Conservation (phyloP, 2,329 filamentous ascomycete genomes). For the Fusarium verticillioides region DNA sequence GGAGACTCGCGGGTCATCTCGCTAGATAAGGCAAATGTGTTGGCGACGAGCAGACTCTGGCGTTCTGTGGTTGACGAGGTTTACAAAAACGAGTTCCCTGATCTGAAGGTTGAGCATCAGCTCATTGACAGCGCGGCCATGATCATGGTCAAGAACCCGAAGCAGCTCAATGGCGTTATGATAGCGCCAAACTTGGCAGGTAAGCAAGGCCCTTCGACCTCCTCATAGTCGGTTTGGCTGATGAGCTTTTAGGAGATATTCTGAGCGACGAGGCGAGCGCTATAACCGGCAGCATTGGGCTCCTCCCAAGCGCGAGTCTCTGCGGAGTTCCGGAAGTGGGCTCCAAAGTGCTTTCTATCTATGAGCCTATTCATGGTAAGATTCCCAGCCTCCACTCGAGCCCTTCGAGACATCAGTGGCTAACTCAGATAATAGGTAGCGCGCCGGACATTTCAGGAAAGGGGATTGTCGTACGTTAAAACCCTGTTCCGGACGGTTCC, state of each 20-base stretch:
- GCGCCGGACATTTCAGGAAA: conserved; percentile 82
- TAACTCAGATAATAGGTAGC: conserved; percentile 20
- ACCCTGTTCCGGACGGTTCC: background rate
- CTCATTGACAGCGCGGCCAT: conserved; percentile 97
- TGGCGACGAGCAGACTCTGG: conserved; percentile 91
- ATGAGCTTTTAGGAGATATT: conserved; percentile 81
- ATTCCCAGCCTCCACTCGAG: background rate
- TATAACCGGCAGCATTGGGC: conserved; percentile 89
- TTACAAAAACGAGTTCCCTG: conserved; percentile 89
- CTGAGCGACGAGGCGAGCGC: conserved; percentile 95
- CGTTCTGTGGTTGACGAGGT: conserved; percentile 86
- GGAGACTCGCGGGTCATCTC: conserved; percentile 79
- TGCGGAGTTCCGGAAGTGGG: conserved; percentile 88
- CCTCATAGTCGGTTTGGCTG: background rate
- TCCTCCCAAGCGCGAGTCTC: conserved; percentile 88
- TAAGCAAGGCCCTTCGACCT: background rate
- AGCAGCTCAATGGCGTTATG: conserved; percentile 87
- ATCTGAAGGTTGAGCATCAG: conserved; percentile 86
- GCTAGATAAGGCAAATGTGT: conserved; percentile 96
- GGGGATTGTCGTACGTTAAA: conserved; percentile 71
- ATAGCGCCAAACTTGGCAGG: conserved; percentile 83
- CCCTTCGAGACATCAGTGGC: background rate
- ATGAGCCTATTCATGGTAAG: conserved; percentile 95
- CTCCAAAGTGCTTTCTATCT: conserved; percentile 89
- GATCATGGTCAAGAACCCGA: conserved; percentile 95